Evolutionary conservation across 1,139 yeast species (phyloP), one percentile per base, ranked within the genome.

Genomic region (Sugiyamaella japonica): DNA sequence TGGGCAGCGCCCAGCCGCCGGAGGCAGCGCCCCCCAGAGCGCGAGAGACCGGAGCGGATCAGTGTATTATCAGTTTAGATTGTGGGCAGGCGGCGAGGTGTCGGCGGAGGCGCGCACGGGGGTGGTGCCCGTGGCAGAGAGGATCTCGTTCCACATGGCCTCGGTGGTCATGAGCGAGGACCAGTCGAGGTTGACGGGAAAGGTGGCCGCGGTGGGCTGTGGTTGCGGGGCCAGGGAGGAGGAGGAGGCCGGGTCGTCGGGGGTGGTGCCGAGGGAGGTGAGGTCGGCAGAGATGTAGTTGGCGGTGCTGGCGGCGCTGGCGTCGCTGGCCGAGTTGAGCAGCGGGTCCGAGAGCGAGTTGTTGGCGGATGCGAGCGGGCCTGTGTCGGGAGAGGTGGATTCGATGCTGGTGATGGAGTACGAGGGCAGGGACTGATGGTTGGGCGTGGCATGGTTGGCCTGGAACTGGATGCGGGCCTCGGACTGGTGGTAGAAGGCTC

Each of bases 91-190:
- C 38, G 15, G 15, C 3, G 38, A 7, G 13, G 15, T 32, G 38
- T 34, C 38, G 16, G 38, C 4, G 3, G 15, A 7, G 38, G 38
- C 8, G 38, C 44, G 25, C 4, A 20, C 15, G 13, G 16, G 34
- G 12, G 4, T 9, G 7, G 25, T 17, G 7, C 29, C 43, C 5
- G 28, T 39, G 12, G 28, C n/a, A 5, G 10, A 6, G n/a, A 50
- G 48, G 16, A 50, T 50, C 9, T 51, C 54, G 28, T 13, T 45
- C 54, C 54, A 53, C 45, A 53, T 41, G 16, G 50, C 43, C 23
- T 53, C 55, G 10, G 55, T 53, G 1, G 55, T 48, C 55, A 53
- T 53, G 6, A 53, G 28, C 20, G 55, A 53, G 9, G 48, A 36
- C 55, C 55, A 53, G 17, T 53, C 55, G 17, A 53, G 44, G 28